Evolutionary conservation across 2,329 filamentous ascomycete species (phyloP), one percentile per base, ranked within the genome.

Genomic region (Phyllosticta citrichinensis): DNA sequence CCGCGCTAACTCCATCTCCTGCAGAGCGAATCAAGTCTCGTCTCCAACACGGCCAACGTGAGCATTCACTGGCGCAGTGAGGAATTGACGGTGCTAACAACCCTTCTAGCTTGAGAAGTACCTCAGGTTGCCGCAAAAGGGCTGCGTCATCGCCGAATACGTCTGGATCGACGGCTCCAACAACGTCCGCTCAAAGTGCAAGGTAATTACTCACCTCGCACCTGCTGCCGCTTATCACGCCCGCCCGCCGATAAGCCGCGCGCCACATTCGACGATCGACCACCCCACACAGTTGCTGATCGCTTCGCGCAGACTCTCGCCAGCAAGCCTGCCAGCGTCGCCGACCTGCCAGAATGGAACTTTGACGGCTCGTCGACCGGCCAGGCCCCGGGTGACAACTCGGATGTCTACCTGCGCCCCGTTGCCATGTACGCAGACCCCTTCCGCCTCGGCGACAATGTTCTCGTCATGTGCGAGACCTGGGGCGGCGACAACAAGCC

Each of bases 341-440:
- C 84, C 62, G 86, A 89, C 65, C 85, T 89, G 64, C 84, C 87
- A 69, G 86, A 89, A 78, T 89, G 87, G 87, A 89, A 89, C 79
- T 89, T 89, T 71, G 87, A 90, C 75, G 93, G 93, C 72, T 96
- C 91, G 62, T 96, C 91, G 14, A 97, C 91, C 68, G 87, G 83
- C 68, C 93, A 97, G 79, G 93, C 93, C 56, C 90, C 91, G 51
- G 91, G 92, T 70, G 89, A 95, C 77, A 94, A 97, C 85, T 96
- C 91, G 55, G 93, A 97, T 78, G 89, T 97, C 81, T 97, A 96
- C 84, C 89, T 97, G 69, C 88, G 90, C 73, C 92, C 92, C 63
- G 85, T 89, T 65, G 90, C 91, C 69, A 86, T 92, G 79, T 97
- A 85, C 84, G 88, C 91, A 68, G 91, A 96, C 66, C 93, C 93